A percentile compares a stretch with the other conserved stretches of the same genome.
These are phyloP conservation scores for Aphanoascus verrucosus DNA, from an alignment of 2,329 filamentous ascomycete species.

Conservation along the genomic window DNA sequence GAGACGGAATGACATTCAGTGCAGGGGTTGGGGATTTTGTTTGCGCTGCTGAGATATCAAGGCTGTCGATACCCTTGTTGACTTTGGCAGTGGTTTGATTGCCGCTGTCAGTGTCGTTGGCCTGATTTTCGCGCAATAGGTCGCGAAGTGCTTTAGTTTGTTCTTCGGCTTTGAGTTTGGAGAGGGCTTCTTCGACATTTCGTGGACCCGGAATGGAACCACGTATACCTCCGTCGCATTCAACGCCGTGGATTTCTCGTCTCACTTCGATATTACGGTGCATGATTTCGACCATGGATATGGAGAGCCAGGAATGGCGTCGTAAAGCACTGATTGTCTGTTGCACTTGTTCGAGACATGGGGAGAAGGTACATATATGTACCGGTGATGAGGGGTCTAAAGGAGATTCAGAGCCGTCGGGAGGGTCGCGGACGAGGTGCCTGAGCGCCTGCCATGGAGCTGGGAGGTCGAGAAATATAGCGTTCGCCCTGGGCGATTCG, in stretches of 20 bases:
- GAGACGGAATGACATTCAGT: background rate
- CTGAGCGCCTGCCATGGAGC: conserved; percentile 42
- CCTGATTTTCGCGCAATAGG: conserved; percentile 46
- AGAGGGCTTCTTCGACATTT: conserved; percentile 68
- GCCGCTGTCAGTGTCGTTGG: conserved; percentile 20
- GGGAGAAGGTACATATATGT: conserved; percentile 87
- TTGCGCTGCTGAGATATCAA: conserved; percentile 14
- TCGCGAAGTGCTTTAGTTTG: conserved; percentile 40
- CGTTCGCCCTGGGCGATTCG: conserved; percentile 35
- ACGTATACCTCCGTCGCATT: conserved; percentile 55
- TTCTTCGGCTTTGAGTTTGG: conserved; percentile 63
- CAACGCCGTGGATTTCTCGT: conserved; percentile 67
- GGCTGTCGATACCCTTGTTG: conserved; percentile 13
- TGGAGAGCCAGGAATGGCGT: conserved; percentile 75
- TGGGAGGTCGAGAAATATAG: conserved; percentile 42
- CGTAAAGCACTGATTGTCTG: conserved; percentile 73
- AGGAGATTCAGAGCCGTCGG: conserved; percentile 34
- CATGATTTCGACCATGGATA: conserved; percentile 83
- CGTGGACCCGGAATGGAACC: conserved; percentile 55
- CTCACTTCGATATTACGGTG: conserved; percentile 71
- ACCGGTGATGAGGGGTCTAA: conserved; percentile 62
- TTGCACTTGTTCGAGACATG: conserved; percentile 92
- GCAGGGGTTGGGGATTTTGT: conserved; percentile 9
- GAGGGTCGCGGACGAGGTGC: conserved; percentile 34
- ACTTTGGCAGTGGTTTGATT: conserved; percentile 14